Percentiles rank a stretch among this genome's conserved stretches.
These are phyloP conservation scores for Aegle marmelos DNA, from an alignment of 345 rosid genomes.

Conservation along the genomic window DNA sequence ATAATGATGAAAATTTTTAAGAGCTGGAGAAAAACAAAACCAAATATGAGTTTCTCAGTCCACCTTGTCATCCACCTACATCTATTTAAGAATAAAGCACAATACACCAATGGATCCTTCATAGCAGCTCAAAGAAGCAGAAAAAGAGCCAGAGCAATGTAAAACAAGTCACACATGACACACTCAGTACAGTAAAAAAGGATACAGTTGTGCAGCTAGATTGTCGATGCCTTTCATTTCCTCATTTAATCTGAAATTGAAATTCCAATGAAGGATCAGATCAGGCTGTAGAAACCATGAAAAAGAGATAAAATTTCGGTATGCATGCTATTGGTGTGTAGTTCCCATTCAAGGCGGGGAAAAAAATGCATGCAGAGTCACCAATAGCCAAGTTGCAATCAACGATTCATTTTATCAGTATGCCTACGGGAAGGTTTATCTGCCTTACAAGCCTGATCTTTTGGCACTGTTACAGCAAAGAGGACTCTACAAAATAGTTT, in stretches of 20 bases:
- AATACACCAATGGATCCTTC: not conserved
- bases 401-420: not conserved
- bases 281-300: not conserved
- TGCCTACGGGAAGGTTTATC: not conserved
- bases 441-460: not conserved
- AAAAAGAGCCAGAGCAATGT: not conserved
- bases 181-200: conserved; percentile 24
- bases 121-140: not conserved
- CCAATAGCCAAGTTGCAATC: not conserved
- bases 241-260: conserved; percentile 69
- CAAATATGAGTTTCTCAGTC: not conserved
- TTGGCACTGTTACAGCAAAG: not conserved
- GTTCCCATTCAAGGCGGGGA: not conserved
- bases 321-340: not conserved
- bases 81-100: not conserved
- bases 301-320: not conserved
- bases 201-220: conserved; percentile 80
- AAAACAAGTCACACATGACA: not conserved
- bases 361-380: not conserved
- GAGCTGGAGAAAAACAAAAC: no score
- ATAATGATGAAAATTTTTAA: not conserved
- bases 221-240: conserved; percentile 77
- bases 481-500: not conserved
- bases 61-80: not conserved
- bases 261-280: not conserved